Evolutionary conservation across 2,329 filamentous ascomycete species (phyloP).

Genomic region (Diaporthe ilicicola): DNA sequence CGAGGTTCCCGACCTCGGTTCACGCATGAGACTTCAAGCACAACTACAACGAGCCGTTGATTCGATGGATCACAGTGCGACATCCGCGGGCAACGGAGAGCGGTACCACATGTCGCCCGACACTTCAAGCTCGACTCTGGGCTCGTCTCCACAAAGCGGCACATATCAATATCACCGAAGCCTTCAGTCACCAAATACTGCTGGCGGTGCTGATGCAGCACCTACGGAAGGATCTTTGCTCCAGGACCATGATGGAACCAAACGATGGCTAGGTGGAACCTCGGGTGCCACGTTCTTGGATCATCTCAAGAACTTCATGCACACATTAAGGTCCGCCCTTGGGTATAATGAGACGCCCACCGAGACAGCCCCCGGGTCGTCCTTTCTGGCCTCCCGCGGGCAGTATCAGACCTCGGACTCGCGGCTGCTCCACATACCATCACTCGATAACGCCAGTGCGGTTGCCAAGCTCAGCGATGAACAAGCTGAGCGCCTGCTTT

Average conservation of each 20-base stretch:
- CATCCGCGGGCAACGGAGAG: slow-evolving; percentile 2
- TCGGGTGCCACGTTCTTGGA: slow-evolving; percentile 61
- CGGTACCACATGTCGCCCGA: slow-evolving; percentile 25
- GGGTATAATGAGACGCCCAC: slow-evolving; percentile 35
- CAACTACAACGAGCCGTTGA: neutral
- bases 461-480: slow-evolving; percentile 1
- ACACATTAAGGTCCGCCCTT: slow-evolving; percentile 44
- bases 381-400: slow-evolving; percentile 53
- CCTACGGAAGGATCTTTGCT: slow-evolving; percentile 51
- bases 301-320: slow-evolving; percentile 57
- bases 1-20: slow-evolving; percentile 40
- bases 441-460: slow-evolving; percentile 1
- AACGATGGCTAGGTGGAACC: slow-evolving; percentile 58
- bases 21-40: slow-evolving; percentile 45
- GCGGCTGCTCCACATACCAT: slow-evolving; percentile 46
- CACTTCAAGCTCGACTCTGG: slow-evolving; percentile 37
- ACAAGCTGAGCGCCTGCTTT: slow-evolving; percentile 50
- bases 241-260: slow-evolving; percentile 52
- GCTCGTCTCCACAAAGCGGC: slow-evolving; percentile 19
- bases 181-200: neutral
- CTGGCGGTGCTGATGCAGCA: neutral
- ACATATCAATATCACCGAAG: slow-evolving; percentile 14
- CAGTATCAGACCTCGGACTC: slow-evolving; percentile 58
- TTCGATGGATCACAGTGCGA: slow-evolving; percentile 36
- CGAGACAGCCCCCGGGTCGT: slow-evolving; percentile 37